Base-by-base conservation (phyloP, 495 filamentous ascomycete genomes). In the Aspergillus coremiiformis region DNA sequence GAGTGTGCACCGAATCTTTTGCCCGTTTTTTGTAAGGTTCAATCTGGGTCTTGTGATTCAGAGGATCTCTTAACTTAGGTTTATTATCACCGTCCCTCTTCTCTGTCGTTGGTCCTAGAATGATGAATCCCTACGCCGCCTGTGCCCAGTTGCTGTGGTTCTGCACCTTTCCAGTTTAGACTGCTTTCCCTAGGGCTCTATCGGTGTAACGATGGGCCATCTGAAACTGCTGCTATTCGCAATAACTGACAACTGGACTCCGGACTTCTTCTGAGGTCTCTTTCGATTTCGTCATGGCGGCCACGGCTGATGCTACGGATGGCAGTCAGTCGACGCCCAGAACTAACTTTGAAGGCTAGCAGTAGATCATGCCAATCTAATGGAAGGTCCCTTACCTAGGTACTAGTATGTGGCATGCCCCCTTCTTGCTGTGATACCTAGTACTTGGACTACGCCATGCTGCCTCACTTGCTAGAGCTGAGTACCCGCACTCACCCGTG, bases 401-500 rank as follows among this genome's bases (percentile, higher is more conserved):
- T n/a, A n/a, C n/a, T n/a, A n/a, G n/a, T n/a, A n/a, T n/a, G n/a
- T n/a, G n/a, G n/a, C n/a, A n/a, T n/a, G n/a, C n/a, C 12, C 41
- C 10, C 15, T 51, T 52, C 20, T 20, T 43, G 48, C 43, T 21
- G 54, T 44, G 48, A 33, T 26, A 48, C 43, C 24, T 15, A 56
- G 41, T 37, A n/a, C n/a, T n/a, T n/a, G n/a, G 42, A 27, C 27
- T 33, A 35, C 47, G 32, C 32, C 10, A 29, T 42, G 47, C 41
- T 22, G 14, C 8, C 29, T 24, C 23, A 24, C 32, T 49, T 62
- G 62, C 63, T 65, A 59, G 52, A 41, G 58, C n/a, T n/a, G 51
- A 42, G 62, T 70, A 70, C 67, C 67, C 69, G 67, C 69, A 64
- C 53, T 49, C 44, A 59, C 61, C 69, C 68, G 62, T 69, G 68